Evolutionary conservation across 148 eudicot genomes (phyloP).

Genomic region (Vaccinium corymbosum): DNA sequence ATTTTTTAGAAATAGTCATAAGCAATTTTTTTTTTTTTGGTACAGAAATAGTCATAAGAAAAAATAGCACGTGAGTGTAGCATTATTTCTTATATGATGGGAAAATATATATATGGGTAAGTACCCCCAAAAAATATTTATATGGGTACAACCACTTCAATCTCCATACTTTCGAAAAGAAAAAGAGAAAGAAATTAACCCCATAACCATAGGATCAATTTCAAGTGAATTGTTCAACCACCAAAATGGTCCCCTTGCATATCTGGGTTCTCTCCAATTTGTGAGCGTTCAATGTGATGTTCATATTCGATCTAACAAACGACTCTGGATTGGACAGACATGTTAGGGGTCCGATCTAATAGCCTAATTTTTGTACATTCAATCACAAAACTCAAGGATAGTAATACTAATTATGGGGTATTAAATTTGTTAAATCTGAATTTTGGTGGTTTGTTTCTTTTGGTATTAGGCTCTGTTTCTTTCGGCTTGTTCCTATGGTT

Average conservation of each 20-base stretch:
- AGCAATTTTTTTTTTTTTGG: too few relatives aligned
- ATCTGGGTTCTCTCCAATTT: too few relatives aligned
- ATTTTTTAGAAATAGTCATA: not conserved
- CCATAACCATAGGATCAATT: not conserved
- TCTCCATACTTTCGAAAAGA: conserved; percentile 1
- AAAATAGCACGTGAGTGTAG: conserved; percentile 4
- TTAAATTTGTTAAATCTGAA: too few relatives aligned
- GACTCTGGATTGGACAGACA: too few relatives aligned
- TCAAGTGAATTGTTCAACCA: not conserved
- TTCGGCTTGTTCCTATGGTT: too few relatives aligned
- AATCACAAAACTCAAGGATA: not conserved
- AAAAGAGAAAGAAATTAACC: not conserved
- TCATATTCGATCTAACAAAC: too few relatives aligned
- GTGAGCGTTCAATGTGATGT: too few relatives aligned
- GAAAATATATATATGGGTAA: not conserved
- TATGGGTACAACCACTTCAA: not conserved
- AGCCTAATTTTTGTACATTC: not conserved
- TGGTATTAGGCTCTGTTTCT: too few relatives aligned
- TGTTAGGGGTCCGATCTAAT: not conserved
- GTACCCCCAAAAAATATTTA: too few relatives aligned
- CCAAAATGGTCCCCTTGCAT: not conserved
- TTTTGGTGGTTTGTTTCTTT: too few relatives aligned
- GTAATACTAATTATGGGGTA: not conserved
- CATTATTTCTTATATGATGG: not conserved
- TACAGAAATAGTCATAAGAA: not conserved